Evolutionary conservation across 352 stramenopile genomes (phyloP), one percentile per base, ranked within the genome.

Genomic region (Aphanomyces cochlioides): DNA sequence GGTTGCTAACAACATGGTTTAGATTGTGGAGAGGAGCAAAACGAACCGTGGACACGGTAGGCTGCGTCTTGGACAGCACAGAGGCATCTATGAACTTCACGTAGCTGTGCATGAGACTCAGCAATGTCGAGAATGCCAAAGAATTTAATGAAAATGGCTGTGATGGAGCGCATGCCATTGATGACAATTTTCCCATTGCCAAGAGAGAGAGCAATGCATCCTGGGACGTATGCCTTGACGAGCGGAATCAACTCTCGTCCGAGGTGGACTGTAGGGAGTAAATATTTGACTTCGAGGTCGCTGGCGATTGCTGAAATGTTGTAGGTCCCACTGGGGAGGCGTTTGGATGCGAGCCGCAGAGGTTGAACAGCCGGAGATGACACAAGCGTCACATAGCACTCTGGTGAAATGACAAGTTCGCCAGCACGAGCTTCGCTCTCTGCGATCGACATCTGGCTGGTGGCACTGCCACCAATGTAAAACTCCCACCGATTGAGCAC

Each of bases 401-500:
- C 79, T 13, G 74, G 70, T 0, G 84, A 93, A 1, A 95, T 74
- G 34, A 88, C 85, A 36, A 96, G 77, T 63, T 96, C 74, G 4
- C 86, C 88, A 56, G 85, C 89, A 40, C 75, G 69, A 0, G 88
- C 83, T 60, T 88, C 80, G 47, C 86, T 78, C 21, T 96, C 87
- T 0, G 87, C 83, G 38, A 75, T 67, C 45, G 83, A 90, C 81
- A 93, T 92, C 47, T 96, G 85, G 0, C 83, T 59, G 54, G 92
- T 93, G n/a, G 84, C 88, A 45, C 90, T 81, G 34, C 89, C 89
- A 12, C 83, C 88, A 13, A 95, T 61, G 60, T 94, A 94, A 65
- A 95, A 96, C 61, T 96, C 89, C 87, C 87, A 96, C 0, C 88
- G 81, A 50, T 93, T 84, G 5, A 91, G 67, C 10, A 94, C 77